phyloP scores from a whole-genome alignment of 441 rosid genomes.

The Syzygium malaccense region DNA sequence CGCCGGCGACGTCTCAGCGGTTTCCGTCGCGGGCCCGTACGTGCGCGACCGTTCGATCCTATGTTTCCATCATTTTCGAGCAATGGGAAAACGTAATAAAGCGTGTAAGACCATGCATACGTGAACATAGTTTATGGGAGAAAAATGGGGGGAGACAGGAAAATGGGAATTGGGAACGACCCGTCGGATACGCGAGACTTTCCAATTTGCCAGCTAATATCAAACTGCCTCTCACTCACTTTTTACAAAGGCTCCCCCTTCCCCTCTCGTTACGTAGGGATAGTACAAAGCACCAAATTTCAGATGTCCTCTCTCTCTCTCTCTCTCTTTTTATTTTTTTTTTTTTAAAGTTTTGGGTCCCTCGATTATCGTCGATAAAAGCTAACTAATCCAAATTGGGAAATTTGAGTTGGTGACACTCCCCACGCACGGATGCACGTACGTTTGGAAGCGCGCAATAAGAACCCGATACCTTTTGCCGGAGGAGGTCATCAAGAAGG shows the following conservation, averaged over 20 bases:
- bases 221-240: background rate
- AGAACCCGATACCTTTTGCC: too few species aligned
- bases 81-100: too few species aligned
- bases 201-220: conserved; percentile 1
- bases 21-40: too few species aligned
- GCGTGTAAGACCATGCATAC: too few species aligned
- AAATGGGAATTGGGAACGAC: background rate
- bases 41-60: too few species aligned
- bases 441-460: too few species aligned
- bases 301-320: background rate
- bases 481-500: too few species aligned
- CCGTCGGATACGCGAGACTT: background rate
- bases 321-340: background rate
- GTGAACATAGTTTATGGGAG: too few species aligned
- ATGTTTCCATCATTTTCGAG: too few species aligned
- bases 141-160: background rate
- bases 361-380: background rate
- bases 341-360: background rate
- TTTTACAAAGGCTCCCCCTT: background rate
- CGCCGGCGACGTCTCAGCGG: too few species aligned
- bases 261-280: background rate
- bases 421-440: background rate
- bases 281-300: background rate
- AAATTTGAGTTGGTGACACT: background rate
- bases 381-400: background rate